Evolutionary conservation across 768 basidiomycete species (phyloP).

Genomic region (Tulasnella sp.): DNA sequence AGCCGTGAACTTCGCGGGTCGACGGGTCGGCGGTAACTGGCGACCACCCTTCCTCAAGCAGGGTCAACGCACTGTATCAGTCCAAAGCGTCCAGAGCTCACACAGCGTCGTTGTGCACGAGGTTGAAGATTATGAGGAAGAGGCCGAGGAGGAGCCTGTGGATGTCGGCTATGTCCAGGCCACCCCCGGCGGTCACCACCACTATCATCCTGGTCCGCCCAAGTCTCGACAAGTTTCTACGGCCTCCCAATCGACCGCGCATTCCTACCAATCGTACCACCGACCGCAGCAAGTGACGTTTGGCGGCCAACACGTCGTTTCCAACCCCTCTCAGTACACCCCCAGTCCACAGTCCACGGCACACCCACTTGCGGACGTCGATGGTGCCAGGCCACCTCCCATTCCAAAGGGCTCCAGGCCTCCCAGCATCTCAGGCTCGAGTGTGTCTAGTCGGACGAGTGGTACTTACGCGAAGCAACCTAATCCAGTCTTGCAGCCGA

Average conservation of each 20-base stretch:
- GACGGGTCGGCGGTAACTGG: slow-evolving; percentile 24
- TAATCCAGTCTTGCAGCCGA: neutral
- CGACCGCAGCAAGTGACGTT: neutral
- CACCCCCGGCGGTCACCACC: neutral
- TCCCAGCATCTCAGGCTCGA: neutral
- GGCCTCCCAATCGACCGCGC: neutral
- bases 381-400: neutral
- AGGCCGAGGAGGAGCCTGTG: neutral
- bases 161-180: neutral
- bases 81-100: neutral
- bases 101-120: neutral
- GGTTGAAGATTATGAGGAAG: neutral
- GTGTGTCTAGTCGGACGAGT: neutral
- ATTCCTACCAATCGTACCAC: neutral
- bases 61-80: neutral
- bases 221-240: neutral
- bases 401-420: neutral
- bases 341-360: slow-evolving; percentile 6
- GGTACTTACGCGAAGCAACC: neutral
- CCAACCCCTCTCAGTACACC: neutral
- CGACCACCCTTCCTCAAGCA: neutral
- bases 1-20: slow-evolving; percentile 3
- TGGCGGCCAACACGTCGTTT: neutral
- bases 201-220: neutral
- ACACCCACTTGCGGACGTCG: neutral